phyloP scores from a whole-genome alignment of 208 protist genomes.

The Acanthamoeba lenticulata region DNA sequence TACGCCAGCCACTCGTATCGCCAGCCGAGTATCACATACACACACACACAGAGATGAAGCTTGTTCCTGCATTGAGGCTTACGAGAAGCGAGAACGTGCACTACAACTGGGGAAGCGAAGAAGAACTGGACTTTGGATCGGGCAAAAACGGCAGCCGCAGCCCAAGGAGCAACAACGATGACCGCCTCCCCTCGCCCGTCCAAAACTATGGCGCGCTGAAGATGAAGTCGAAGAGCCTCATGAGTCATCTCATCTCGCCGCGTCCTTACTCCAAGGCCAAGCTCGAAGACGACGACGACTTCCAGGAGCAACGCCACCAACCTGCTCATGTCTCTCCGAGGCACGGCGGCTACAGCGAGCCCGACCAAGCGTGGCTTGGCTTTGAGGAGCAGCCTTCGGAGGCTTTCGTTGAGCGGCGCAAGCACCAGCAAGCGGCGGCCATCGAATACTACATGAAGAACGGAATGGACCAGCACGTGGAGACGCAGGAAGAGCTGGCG shows the following conservation, averaged over 20 bases:
- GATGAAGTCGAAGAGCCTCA: constrained; percentile 35
- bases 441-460: constrained; percentile 50
- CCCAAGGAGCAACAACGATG: not conserved
- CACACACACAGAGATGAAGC: not conserved
- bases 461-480: not conserved
- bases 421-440: not conserved
- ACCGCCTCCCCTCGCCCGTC: not conserved
- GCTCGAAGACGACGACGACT: not conserved
- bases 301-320: not conserved
- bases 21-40: not conserved
- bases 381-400: constrained; percentile 38
- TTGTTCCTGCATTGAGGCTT: not conserved
- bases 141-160: not conserved
- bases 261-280: constrained; percentile 37
- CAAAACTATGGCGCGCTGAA: constrained; percentile 21
- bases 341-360: not conserved
- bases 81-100: not conserved
- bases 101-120: not conserved
- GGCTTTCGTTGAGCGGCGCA: not conserved
- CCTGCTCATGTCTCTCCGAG: not conserved
- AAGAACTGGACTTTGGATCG: not conserved
- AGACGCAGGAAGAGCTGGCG: not conserved
- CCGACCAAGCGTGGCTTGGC: constrained; percentile 9
- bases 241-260: constrained; percentile 24
- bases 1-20: no score